Base-by-base conservation (phyloP, 2,329 filamentous ascomycete genomes). In the Tolypocladium guangdongense region DNA sequence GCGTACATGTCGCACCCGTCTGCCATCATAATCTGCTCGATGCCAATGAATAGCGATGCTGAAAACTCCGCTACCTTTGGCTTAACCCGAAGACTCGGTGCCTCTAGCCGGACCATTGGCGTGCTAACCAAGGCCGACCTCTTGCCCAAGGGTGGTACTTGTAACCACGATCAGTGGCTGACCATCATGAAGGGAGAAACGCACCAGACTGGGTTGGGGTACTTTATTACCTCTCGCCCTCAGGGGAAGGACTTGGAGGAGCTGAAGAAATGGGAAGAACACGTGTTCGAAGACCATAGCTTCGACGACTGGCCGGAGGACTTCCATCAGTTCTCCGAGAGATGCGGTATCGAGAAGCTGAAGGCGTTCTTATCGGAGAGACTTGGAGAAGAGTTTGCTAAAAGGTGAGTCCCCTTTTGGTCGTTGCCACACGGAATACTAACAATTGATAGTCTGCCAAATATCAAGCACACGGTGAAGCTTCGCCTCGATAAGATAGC, bases 51-150 rank as follows among this genome's bases (percentile, higher is more conserved):
- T 2, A 81, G 80, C 0, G 90, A 96, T 54, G 80, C 88, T 0
- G 84, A 88, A 2, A 91, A 85, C 16, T 92, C 87, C 0, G 84
- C 78, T 1, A 87, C 88, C 0, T 82, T 87, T 12, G 76, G 78
- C 0, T 74, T 89, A 3, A 81, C 91, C 58, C 69, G 80, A 33
- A 66, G 76, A 43, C 70, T 80, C 1, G 73, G 73, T 1, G 86
- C 85, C 0, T 73, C 78, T 2, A 57, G 73, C 4, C 75, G 85
- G 1, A 87, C 84, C 1, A 75, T 88, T 52, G 88, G 88, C 0
- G 87, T 95, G 0, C 75, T 96, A 18, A 96, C 90, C 0, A 96
- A 95, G 62, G 90, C 90, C 0, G 91, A 96, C 57, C 77, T 87
- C 0, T 69, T 90, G 0, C 78, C 82, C 0, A 64, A 69, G 0